Evolutionary conservation across 352 stramenopile genomes (phyloP).

Genomic region (Pythium rishiriense): DNA sequence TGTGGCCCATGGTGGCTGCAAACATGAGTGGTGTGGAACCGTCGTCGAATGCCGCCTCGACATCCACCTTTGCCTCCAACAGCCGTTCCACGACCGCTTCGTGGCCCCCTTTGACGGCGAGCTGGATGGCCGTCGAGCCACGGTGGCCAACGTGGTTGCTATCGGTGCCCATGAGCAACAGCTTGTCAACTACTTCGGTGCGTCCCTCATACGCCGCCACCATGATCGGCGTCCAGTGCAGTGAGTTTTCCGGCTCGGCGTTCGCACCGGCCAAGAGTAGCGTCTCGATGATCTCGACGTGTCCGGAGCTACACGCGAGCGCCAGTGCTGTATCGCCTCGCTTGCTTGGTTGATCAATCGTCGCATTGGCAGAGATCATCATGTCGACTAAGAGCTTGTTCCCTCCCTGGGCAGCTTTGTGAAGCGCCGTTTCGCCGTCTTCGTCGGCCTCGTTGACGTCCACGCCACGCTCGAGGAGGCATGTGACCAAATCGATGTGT

Average conservation of each 20-base stretch:
- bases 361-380: neutral
- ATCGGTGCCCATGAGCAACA: neutral
- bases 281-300: neutral
- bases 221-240: constrained; percentile 6
- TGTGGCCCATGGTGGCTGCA: neutral
- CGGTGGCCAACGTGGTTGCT: neutral
- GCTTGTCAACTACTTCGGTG: neutral
- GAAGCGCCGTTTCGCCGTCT: neutral
- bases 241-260: neutral
- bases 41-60: neutral
- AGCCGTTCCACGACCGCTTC: neutral
- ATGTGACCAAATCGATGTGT: neutral
- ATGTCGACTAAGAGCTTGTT: neutral
- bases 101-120: neutral
- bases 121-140: neutral
- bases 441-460: neutral
- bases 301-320: neutral
- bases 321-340: constrained; percentile 1
- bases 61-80: neutral
- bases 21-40: neutral
- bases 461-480: neutral
- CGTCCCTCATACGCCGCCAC: neutral
- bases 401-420: neutral
- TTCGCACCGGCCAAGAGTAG: neutral
- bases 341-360: neutral